These are phyloP conservation scores for Noccaea bulbosa DNA, from an alignment of 345 rosid genomes.

Conservation along the genomic window DNA sequence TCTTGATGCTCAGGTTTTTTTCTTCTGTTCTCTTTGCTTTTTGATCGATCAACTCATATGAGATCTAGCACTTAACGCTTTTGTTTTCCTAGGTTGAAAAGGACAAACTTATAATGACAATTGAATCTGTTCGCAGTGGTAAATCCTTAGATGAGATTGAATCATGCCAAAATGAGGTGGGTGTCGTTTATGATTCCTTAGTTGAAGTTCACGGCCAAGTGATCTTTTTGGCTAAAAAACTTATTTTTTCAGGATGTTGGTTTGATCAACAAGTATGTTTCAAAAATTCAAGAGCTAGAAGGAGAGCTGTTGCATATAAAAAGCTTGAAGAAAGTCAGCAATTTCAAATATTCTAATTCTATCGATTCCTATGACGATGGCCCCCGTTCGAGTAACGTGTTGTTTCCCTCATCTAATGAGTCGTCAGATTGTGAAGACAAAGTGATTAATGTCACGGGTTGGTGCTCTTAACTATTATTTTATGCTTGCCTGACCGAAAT, in stretches of 20 bases:
- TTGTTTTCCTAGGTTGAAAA: constrained; percentile 68
- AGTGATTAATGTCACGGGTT: constrained; percentile 61
- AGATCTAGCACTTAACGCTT: constrained; percentile 20
- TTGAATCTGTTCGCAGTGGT: constrained; percentile 81
- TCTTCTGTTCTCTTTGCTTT: constrained; percentile 18
- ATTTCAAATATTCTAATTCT: constrained; percentile 47
- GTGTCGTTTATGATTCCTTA: constrained; percentile 7
- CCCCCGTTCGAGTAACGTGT: constrained; percentile 51
- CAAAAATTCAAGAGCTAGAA: constrained; percentile 90
- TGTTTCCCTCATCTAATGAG: constrained; percentile 62
- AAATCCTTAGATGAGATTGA: constrained; percentile 93
- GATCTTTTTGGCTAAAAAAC: constrained; percentile 22
- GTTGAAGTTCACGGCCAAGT: constrained; percentile 8
- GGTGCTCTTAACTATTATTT: constrained; percentile 8
- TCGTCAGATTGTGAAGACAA: constrained; percentile 61
- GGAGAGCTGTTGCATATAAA: constrained; percentile 69
- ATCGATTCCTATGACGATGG: constrained; percentile 68
- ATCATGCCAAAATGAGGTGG: constrained; percentile 58
- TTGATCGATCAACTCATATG: constrained; percentile 15
- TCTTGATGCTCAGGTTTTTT: constrained; percentile 80
- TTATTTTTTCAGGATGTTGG: constrained; percentile 60
- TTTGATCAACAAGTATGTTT: constrained; percentile 70
- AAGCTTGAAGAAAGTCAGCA: constrained; percentile 55
- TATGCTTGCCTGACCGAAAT: constrained; percentile 2
- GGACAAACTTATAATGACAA: constrained; percentile 74